Base-by-base conservation (phyloP, 2,329 filamentous ascomycete species). In the Aspergillus sergii region DNA sequence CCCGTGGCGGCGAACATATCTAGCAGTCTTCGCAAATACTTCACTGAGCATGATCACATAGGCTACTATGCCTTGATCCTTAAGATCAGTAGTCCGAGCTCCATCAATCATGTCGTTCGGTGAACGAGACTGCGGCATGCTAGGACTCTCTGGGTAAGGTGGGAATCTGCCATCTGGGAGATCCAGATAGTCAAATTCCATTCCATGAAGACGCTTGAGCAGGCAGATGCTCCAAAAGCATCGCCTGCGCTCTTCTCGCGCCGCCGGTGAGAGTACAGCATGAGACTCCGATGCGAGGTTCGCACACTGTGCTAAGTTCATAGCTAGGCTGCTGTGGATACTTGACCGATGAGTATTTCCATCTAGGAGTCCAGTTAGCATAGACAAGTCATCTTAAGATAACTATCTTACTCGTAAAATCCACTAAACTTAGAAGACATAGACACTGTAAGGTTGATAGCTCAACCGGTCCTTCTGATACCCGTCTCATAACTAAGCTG, bases 11-110 rank as follows among this genome's bases (percentile, higher is more conserved):
- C 81, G 78, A 0, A 83, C 82, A 69, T 85, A 85, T 50, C 75
- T 74, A 3, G 81, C 77, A 12, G 81, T 81, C 64, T 81, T 81
- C 46, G 80, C 79, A 76, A 83, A 86, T 1, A 81, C 79, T 59
- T 84, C 79, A 54, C 80, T 82, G 10, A 85, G 71, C 61, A 80
- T 74, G 66, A 80, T 79, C 0, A 80, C 78, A 65, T 83, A 85
- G 4, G 79, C 77, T 10, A 83, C 69, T 26, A 86, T 82, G 2
- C 81, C 82, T 60, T 76, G 74, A 36, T 78, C 75, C 60, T 62
- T 69, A 63, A 71, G 78, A 45, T 75, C 70, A 26, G 68, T 73
- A 62, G 68, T 67, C 32, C 73, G 60, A 50, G 62, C 57, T 50
- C 69, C 73, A 12, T 69, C 62, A 4, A 60, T 58, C 39, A 67